Evolutionary conservation across 805 yeast genomes (phyloP).

Genomic region (Jamesozyma gamospora): DNA sequence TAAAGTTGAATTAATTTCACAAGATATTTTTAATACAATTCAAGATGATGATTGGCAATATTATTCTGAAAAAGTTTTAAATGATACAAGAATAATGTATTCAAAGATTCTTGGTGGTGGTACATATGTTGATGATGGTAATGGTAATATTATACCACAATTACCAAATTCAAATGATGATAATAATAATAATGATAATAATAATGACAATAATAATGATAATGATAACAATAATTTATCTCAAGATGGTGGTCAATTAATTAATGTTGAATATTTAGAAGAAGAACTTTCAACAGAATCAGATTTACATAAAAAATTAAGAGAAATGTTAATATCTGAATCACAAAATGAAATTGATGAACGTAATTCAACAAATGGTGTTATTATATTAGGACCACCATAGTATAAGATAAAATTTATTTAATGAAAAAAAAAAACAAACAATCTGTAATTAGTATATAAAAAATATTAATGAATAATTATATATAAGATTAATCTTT

Average conservation of each 20-base stretch:
- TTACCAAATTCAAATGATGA: conserved; percentile 7
- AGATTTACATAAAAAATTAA: conserved; percentile 24
- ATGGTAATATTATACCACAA: conserved; percentile 22
- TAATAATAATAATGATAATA: background rate
- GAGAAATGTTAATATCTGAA: conserved; percentile 19
- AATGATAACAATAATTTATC: background rate
- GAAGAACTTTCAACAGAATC: conserved; percentile 22
- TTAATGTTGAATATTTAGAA: conserved; percentile 15
- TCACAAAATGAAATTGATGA: conserved; percentile 21
- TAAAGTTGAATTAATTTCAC: conserved; percentile 27
- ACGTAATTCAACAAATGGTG: conserved; percentile 25
- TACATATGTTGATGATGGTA: conserved; percentile 23
- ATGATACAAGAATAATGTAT: conserved; percentile 29
- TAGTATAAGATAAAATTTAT: no score
- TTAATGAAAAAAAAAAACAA: no score
- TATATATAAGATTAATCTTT: no score
- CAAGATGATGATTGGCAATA: conserved; percentile 20
- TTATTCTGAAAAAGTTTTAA: conserved; percentile 23
- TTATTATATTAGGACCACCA: conserved; percentile 26
- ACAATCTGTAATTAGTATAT: no score
- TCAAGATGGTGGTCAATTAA: conserved; percentile 10
- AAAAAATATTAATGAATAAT: no score
- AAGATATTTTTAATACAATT: conserved; percentile 19
- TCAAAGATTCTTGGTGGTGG: conserved; percentile 31
- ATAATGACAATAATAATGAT: conserved; percentile 2